These are phyloP conservation scores for Adansonia gregorii DNA, from an alignment of 441 rosid genomes.

Conservation along the genomic window DNA sequence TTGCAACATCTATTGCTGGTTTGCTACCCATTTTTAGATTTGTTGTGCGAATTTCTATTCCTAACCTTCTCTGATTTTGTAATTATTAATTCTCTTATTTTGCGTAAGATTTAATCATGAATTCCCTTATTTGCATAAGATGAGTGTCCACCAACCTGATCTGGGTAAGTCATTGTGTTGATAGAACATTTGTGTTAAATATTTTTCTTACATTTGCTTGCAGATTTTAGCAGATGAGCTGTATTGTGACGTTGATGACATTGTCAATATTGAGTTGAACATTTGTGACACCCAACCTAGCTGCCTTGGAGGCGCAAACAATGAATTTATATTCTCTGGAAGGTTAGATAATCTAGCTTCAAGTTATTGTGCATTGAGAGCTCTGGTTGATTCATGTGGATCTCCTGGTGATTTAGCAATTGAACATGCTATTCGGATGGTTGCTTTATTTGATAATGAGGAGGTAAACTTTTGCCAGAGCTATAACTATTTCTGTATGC, in stretches of 20 bases:
- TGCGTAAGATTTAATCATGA: background rate
- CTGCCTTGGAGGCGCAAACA: slow-evolving; percentile 91
- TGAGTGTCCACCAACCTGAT: slow-evolving; percentile 2
- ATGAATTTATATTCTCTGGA: slow-evolving; percentile 93
- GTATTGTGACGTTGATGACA: slow-evolving; percentile 64
- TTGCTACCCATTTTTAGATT: slow-evolving; percentile 12
- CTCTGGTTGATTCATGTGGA: slow-evolving; percentile 76
- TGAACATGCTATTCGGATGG: slow-evolving; percentile 78
- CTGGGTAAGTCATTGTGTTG: background rate
- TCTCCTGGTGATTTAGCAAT: slow-evolving; percentile 53
- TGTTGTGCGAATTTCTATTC: background rate
- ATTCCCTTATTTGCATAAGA: background rate
- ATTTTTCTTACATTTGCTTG: slow-evolving; percentile 27
- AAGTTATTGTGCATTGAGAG: slow-evolving; percentile 84
- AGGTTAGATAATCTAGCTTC: slow-evolving; percentile 96
- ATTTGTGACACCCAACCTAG: slow-evolving; percentile 95
- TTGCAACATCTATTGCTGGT: slow-evolving; percentile 11
- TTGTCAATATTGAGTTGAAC: slow-evolving; percentile 81
- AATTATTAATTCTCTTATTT: background rate
- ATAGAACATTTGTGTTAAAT: slow-evolving; percentile 4
- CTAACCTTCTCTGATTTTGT: slow-evolving; percentile 5
- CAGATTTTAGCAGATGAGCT: slow-evolving; percentile 78
- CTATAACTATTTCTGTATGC: slow-evolving; percentile 23
- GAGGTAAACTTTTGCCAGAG: slow-evolving; percentile 58
- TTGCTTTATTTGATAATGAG: slow-evolving; percentile 94